Percentiles rank a stretch among this genome's conserved stretches.
Evolutionary conservation across 495 filamentous ascomycete species (phyloP).

Genomic region (Lentithecium fluviatile): DNA sequence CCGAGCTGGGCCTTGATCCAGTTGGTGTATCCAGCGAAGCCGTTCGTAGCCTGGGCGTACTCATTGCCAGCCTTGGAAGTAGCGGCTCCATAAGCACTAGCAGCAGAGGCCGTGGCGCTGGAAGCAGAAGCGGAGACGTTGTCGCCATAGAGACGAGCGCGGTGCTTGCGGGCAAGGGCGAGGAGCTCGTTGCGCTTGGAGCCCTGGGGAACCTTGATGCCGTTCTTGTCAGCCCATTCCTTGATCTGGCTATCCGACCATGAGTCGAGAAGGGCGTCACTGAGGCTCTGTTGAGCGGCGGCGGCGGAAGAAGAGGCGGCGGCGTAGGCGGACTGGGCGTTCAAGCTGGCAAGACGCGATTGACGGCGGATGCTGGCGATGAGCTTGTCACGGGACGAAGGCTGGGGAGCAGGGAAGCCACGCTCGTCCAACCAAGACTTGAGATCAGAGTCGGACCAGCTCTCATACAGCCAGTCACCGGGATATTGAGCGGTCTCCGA

Average conservation of each 20-base stretch:
- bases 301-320: constrained; percentile 66
- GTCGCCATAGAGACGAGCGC: constrained; percentile 68
- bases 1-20: constrained; percentile 76
- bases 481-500: constrained; percentile 82
- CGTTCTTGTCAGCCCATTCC: constrained; percentile 73
- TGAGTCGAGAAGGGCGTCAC: constrained; percentile 78
- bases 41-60: constrained; percentile 53
- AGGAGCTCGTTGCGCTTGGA: constrained; percentile 85
- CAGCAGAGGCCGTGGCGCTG: constrained; percentile 58
- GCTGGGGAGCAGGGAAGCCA: constrained; percentile 85
- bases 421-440: constrained; percentile 87
- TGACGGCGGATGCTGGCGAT: constrained; percentile 89
- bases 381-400: constrained; percentile 79
- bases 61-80: constrained; percentile 79
- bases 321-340: constrained; percentile 53
- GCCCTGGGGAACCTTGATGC: constrained; percentile 82
- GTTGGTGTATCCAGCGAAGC: constrained; percentile 59
- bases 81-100: constrained; percentile 72
- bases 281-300: constrained; percentile 66
- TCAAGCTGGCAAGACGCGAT: constrained; percentile 72
- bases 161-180: constrained; percentile 88
- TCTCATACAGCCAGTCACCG: constrained; percentile 91
- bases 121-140: constrained; percentile 59
- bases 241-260: constrained; percentile 85
- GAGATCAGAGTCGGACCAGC: constrained; percentile 77